Percentiles rank a stretch among this genome's conserved stretches.
Evolutionary conservation across 192 early-diverging fungal genomes (phyloP).

Genomic region (Coemansia sp.): DNA sequence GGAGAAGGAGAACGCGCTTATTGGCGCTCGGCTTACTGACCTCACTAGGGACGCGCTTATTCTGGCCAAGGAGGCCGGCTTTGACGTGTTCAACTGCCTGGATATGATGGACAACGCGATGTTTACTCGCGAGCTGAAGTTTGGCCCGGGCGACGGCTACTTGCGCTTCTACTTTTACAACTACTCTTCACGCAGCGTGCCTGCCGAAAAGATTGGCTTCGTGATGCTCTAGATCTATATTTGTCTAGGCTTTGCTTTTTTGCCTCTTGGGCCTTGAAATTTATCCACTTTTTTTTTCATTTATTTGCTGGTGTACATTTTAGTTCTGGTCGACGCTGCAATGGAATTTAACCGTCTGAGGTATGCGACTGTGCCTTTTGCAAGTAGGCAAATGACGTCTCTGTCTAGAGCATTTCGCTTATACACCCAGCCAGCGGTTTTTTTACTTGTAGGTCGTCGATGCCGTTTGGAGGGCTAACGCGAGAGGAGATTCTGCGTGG

Average conservation of each 20-base stretch:
- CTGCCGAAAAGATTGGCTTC: conserved; percentile 72
- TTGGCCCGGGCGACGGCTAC: conserved; percentile 90
- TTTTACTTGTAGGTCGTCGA: conserved; percentile 16
- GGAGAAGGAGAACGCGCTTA: conserved; percentile 30
- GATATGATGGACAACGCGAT: conserved; percentile 86
- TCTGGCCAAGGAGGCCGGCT: conserved; percentile 62
- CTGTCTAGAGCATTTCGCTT: neutral
- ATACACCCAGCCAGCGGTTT: neutral
- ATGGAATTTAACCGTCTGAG: conserved; percentile 43
- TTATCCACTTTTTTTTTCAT: conserved; percentile 7
- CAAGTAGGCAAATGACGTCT: neutral
- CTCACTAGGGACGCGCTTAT: conserved; percentile 83
- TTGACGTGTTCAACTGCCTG: conserved; percentile 96
- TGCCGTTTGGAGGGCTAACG: conserved; percentile 45
- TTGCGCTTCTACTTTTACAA: conserved; percentile 98
- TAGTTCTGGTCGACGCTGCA: neutral
- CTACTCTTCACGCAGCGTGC: conserved; percentile 75
- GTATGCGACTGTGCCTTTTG: conserved; percentile 6
- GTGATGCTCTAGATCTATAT: conserved; percentile 73
- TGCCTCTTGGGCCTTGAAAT: neutral
- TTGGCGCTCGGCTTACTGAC: conserved; percentile 55
- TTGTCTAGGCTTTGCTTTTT: neutral
- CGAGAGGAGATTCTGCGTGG: conserved; percentile 55
- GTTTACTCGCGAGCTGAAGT: conserved; percentile 81
- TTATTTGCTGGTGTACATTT: neutral